Evolutionary conservation across 2,329 filamentous ascomycete species (phyloP), one percentile per base, ranked within the genome.

Genomic region (Ceratocystis ficicola): DNA sequence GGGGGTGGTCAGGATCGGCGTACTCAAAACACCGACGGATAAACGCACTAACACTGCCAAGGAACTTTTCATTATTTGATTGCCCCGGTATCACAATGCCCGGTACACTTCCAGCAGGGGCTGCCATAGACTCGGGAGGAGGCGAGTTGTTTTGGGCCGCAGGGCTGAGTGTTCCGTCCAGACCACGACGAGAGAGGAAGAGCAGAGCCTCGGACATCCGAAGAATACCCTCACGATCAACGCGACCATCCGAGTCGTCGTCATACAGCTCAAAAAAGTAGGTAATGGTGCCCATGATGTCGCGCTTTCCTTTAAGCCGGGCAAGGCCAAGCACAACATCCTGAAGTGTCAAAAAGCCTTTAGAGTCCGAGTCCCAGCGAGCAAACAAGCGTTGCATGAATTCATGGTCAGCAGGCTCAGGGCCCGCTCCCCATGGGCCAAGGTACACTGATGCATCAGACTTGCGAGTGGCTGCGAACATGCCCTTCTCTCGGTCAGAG

Each of bases 191-290:
- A 0, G 92, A 96, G 20, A 99, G 81, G 75, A 99, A 99, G 1
- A 99, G 78, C 41, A 99, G 78, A 0, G 93, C 90, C 75, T 99
- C 94, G 0, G 92, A 96, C 73, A 99, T 97, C 59, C 91, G 82
- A 57, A 99, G 76, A 67, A 99, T 99, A 5, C 94, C 94, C 75
- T 99, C 94, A 10, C 94, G 85, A 72, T 97, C 94, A 4, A 99
- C 92, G 71, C 85, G 90, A 30, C 94, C 94, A 73, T 96, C 91
- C 1, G 86, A 83, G 71, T 93, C 88, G 70, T 99, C 93, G 73
- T 99, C 94, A 74, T 97, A 96, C 0, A 99, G 83, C 72, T 96
- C 90, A 71, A 99, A 99, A 75, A 99, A 97, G 76, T 97, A 97
- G 68, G 86, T 94, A 72, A 99, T 97, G 67, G 89, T 94, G 36